Evolutionary conservation across 805 yeast species (phyloP).

Genomic region (Kluyveromyces wickerhamii): DNA sequence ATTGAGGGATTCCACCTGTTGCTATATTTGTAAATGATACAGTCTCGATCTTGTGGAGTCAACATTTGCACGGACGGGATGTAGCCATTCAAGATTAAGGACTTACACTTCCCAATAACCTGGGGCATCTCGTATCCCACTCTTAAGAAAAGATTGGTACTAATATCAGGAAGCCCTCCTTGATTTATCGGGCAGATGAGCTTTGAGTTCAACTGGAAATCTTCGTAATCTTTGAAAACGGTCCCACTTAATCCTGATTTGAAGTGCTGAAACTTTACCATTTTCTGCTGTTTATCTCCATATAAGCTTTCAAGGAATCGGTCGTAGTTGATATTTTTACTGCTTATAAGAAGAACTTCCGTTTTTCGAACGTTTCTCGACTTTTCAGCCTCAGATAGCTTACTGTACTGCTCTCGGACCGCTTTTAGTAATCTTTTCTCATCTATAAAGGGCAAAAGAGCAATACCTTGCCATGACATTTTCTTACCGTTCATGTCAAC

Average conservation of each 20-base stretch:
- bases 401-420: constrained; percentile 56
- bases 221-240: constrained; percentile 32
- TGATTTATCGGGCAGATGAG: constrained; percentile 31
- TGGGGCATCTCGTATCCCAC: constrained; percentile 48
- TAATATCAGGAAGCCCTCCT: constrained; percentile 33
- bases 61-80: constrained; percentile 55
- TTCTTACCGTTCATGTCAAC: constrained; percentile 95
- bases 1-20: constrained; percentile 26
- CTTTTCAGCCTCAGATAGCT: constrained; percentile 58
- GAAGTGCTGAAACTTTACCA: constrained; percentile 38
- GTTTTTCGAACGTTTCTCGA: constrained; percentile 62
- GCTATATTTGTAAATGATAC: constrained; percentile 42
- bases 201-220: constrained; percentile 26
- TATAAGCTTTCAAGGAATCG: constrained; percentile 27
- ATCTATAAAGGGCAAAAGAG: constrained; percentile 83
- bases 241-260: constrained; percentile 54
- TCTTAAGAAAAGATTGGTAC: constrained; percentile 35
- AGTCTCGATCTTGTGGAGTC: constrained; percentile 60
- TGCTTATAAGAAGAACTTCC: constrained; percentile 64
- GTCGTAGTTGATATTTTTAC: constrained; percentile 42
- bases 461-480: constrained; percentile 93
- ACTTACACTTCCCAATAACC: constrained; percentile 44
- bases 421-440: constrained; percentile 61
- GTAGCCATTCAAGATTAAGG: constrained; percentile 77
- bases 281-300: constrained; percentile 15